phyloP scores from a whole-genome alignment of 768 basidiomycete species.

The Clathrus columnatus region DNA sequence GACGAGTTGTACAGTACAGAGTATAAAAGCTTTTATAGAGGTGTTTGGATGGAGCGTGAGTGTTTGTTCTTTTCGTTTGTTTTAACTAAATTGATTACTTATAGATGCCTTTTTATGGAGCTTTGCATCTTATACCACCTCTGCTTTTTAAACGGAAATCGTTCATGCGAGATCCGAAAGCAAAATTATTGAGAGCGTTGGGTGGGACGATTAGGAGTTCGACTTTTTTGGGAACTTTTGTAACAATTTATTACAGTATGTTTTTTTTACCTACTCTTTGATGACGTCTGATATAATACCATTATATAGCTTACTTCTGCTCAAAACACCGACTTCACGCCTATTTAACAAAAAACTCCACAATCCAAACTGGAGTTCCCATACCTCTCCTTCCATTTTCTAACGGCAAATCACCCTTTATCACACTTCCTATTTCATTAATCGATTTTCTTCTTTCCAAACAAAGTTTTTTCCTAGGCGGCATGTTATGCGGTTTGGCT shows the following conservation, averaged over 20 bases:
- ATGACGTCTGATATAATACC: neutral
- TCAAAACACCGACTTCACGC: constrained; percentile 53
- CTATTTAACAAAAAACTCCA: constrained; percentile 29
- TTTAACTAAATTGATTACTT: constrained; percentile 23
- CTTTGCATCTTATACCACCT: constrained; percentile 81
- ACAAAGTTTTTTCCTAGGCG: constrained; percentile 64
- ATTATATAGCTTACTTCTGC: constrained; percentile 48
- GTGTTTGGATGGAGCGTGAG: constrained; percentile 82
- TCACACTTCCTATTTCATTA: constrained; percentile 36
- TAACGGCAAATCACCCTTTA: constrained; percentile 17
- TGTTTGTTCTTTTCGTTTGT: neutral
- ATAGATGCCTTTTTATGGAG: constrained; percentile 53
- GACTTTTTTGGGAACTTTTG: constrained; percentile 78
- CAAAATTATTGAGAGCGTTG: constrained; percentile 54
- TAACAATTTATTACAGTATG: constrained; percentile 74
- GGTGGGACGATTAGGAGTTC: constrained; percentile 76
- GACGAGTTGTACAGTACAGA: constrained; percentile 50
- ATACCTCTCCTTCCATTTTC: neutral
- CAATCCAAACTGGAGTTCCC: constrained; percentile 22
- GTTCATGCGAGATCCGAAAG: constrained; percentile 57
- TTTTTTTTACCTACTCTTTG: constrained; percentile 1
- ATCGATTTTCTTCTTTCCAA: constrained; percentile 56
- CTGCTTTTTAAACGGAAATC: constrained; percentile 69
- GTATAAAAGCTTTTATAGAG: constrained; percentile 61
- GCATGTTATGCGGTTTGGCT: constrained; percentile 64